Conservation (phyloP, 108 stramenopile genomes). For the Discostella pseudostelligera region DNA sequence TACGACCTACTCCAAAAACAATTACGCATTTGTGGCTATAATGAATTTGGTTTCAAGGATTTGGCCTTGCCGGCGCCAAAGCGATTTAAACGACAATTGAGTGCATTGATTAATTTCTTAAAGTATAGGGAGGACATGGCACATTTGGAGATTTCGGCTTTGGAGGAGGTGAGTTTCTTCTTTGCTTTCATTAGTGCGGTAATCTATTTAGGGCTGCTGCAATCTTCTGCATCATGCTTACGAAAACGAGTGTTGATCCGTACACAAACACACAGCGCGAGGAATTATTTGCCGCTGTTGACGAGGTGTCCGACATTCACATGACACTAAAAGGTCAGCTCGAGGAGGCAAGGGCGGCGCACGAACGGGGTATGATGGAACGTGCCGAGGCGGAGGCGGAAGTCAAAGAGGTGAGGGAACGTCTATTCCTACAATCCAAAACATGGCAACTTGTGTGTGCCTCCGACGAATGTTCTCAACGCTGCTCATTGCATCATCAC, state of each 20-base stretch:
- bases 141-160: slow-evolving; percentile 64
- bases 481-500: background rate
- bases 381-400: slow-evolving; percentile 65
- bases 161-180: slow-evolving; percentile 38
- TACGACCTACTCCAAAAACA: slow-evolving; percentile 72
- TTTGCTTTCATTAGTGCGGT: no score
- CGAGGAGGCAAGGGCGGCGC: slow-evolving; percentile 36
- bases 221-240: no score
- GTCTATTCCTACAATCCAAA: background rate
- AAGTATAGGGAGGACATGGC: slow-evolving; percentile 90
- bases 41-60: slow-evolving; percentile 91
- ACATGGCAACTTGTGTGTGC: background rate
- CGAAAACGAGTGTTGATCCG: slow-evolving; percentile 1
- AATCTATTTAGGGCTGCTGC: no score
- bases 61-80: slow-evolving; percentile 65
- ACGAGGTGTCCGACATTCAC: slow-evolving; percentile 69
- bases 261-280: slow-evolving; percentile 37
- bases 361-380: slow-evolving; percentile 50
- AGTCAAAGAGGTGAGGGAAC: slow-evolving; percentile 53
- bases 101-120: slow-evolving; percentile 93
- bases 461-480: background rate
- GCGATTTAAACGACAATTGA: slow-evolving; percentile 84
- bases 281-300: slow-evolving; percentile 56
- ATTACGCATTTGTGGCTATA: slow-evolving; percentile 82
- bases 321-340: slow-evolving; percentile 53